Base-by-base conservation (phyloP, 768 basidiomycete genomes). In the Piloderma croceum region DNA sequence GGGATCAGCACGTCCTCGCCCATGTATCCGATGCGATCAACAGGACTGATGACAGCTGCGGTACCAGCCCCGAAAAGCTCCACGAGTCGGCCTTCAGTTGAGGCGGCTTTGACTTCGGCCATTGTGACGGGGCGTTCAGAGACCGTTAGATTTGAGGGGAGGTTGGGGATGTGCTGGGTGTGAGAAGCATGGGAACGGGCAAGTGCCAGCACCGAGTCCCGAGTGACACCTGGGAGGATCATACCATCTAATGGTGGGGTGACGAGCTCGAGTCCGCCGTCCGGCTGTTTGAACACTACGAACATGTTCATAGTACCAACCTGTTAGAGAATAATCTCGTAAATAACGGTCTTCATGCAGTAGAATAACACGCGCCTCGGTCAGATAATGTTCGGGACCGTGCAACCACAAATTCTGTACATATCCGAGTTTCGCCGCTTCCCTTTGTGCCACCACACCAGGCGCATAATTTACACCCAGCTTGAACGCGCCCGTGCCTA, bases 181-280 rank as follows among this genome's bases (percentile, higher is more conserved):
- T 74, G 73, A 1, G 68, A 59, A 1, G 64, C 68, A 57, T 90
- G 88, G 1, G 72, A 77, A 17, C 74, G 64, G 3, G 75, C 68
- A 39, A 96, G 79, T 9, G 60, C 52, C 27, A 94, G 69, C 29
- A 80, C 76, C 15, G 86, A 88, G 40, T 77, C 78, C 29, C 91
- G 79, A 0, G 90, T 93, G n/a, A 96, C 75, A n/a, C 91, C 90
- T 3, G 90, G 89, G 2, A 94, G 76, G 49, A 94, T 88, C 18
- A 85, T 84, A 23, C 91, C 90, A 53, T 85, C 88, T 45, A 93
- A 64, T 6, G 86, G 78, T 0, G 91, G 87, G 0, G 92, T 96
- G 41, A 89, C 60, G 41, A 93, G 65, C 46, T 92, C 87, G 42
- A 82, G 48, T 21, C 76, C 69, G 2, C 77, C 81, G 48, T 83